phyloP scores from a whole-genome alignment of 78 protist genomes.

The Dictyostelium firmibasis region DNA sequence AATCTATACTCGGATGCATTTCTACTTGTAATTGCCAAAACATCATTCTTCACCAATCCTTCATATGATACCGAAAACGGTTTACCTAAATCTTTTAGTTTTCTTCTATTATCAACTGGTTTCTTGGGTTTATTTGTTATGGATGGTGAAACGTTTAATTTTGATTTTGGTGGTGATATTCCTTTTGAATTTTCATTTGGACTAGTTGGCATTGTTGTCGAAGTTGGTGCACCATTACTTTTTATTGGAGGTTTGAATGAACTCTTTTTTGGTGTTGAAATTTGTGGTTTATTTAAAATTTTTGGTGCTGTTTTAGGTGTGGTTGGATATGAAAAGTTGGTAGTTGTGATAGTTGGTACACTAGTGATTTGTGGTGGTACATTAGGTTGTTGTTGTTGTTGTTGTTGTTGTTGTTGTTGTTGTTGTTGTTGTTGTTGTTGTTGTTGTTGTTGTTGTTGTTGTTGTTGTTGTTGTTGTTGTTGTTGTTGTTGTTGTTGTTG shows the following conservation, averaged over 20 bases:
- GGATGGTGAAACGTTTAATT: not conserved
- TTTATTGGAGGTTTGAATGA: constrained; percentile 1
- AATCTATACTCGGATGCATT: constrained; percentile 41
- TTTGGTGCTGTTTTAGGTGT: not conserved
- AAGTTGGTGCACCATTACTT: not conserved
- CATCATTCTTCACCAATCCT: constrained; percentile 22
- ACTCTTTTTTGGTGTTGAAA: constrained; percentile 12
- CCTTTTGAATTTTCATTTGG: not conserved
- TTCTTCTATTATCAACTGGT: constrained; percentile 8
- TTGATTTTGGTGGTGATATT: not conserved
- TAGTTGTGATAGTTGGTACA: not conserved
- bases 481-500: not conserved
- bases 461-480: not conserved
- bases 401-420: not conserved
- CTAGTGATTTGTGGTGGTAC: not conserved
- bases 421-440: not conserved
- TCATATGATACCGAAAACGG: constrained; percentile 7
- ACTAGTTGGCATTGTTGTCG: not conserved
- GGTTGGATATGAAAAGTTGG: not conserved
- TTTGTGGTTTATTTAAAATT: constrained; percentile 1
- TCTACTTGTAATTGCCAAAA: constrained; percentile 14
- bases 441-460: not conserved
- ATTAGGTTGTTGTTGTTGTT: not conserved
- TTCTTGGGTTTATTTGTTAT: not conserved
- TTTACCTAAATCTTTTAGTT: constrained; percentile 33